Conservation (phyloP, 345 rosid species). For the Lenwebbia sp. region DNA sequence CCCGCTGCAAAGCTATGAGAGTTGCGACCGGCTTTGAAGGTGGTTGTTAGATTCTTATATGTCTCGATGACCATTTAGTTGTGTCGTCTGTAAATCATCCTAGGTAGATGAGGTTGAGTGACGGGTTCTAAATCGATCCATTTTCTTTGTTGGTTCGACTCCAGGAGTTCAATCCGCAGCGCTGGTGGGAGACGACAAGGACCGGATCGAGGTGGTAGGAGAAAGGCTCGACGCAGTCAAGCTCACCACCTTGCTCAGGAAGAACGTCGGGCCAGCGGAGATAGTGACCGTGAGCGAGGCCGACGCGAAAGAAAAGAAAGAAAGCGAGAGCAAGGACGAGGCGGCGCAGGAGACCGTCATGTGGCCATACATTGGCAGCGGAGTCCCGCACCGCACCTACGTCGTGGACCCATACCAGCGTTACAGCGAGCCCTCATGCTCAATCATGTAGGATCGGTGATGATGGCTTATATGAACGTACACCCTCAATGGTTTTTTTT, state of each 20-base stretch:
- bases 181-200: too few relatives aligned
- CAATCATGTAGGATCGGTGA: not conserved
- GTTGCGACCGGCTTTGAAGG: not conserved
- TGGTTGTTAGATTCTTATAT: not conserved
- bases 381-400: not conserved
- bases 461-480: not conserved
- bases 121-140: not conserved
- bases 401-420: not conserved
- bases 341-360: not conserved
- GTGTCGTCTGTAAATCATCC: not conserved
- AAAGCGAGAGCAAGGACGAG: not conserved
- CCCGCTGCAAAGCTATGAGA: not conserved
- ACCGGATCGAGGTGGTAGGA: too few relatives aligned
- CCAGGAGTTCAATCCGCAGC: too few relatives aligned
- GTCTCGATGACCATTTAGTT: not conserved
- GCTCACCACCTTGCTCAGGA: not conserved
- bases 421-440: not conserved
- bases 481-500: not conserved
- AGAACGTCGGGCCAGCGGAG: not conserved
- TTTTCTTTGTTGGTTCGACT: not conserved
- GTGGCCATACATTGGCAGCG: not conserved
- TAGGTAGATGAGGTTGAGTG: not conserved
- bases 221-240: too few relatives aligned
- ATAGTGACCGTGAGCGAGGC: not conserved
- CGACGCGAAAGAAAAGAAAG: not conserved